Base-by-base conservation (phyloP, 495 filamentous ascomycete genomes). In the Hypoxylon rickii region DNA sequence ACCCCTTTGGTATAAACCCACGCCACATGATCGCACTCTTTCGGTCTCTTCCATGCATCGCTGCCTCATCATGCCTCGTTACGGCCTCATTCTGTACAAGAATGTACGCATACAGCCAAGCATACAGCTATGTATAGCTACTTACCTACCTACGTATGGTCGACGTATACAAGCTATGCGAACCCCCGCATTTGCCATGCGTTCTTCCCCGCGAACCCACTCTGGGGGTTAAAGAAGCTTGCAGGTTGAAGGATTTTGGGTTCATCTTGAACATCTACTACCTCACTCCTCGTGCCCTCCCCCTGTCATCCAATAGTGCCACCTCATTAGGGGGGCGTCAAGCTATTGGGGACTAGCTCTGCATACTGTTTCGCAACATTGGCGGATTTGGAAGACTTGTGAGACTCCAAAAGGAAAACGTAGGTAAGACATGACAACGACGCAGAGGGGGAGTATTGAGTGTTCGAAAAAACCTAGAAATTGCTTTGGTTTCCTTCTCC, bases 11-110 rank as follows among this genome's bases (percentile, higher is more conserved):
- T 56, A 56, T 62, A 34, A 39, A 38, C 22, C 34, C 24, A 44
- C 53, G 48, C 52, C 59, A 57, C 59, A 63, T 63, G 59, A 63
- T 57, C 52, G 52, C 53, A 42, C 51, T 15, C 48, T 20, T 53
- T 53, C 43, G 47, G 58, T 18, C 57, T 21, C 52, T 48, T 20
- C 58, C 52, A 55, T 62, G 58, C 58, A 62, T 62, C 29, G 52
- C 58, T 56, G 58, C 48, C 58, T 57, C 58, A 48, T 36, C 39
- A 44, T 19, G 15, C 15, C 4, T 17, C 24, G 4, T 29, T 29
- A 4, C 10, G 24, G 24, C 24, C 24, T 4, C 4, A 10, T 29
- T 29, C 4, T 29, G 10, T 29, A 29, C 10, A 29, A 4, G 4
- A 29, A 29, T 10, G 4, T 29, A 29, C 24, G 44, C 42, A 37